Evolutionary conservation across 306 rosid species (phyloP).

Genomic region (Dicorynia guianensis): DNA sequence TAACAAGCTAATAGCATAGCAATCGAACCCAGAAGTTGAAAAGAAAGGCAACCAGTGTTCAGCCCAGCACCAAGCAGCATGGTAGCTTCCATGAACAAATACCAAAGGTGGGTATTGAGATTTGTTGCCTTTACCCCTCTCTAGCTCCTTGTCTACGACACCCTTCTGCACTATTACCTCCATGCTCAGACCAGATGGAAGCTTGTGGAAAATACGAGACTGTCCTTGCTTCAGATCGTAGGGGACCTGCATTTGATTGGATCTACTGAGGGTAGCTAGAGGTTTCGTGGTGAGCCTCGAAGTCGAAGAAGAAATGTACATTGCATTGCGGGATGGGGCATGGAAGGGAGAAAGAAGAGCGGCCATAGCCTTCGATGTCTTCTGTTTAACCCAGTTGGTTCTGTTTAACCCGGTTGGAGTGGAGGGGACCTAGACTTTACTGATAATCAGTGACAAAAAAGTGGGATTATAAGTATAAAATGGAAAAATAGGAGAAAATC

Average conservation of each 20-base stretch:
- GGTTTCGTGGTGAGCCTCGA: background rate
- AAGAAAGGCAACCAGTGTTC: slow-evolving; percentile 89
- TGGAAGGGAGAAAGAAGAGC: slow-evolving; percentile 32
- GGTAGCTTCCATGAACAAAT: slow-evolving; percentile 95
- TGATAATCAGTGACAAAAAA: no score
- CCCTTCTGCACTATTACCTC: slow-evolving; percentile 50
- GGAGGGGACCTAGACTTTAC: no score
- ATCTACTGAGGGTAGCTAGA: slow-evolving; percentile 40
- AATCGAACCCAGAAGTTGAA: slow-evolving; percentile 75
- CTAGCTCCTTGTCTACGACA: slow-evolving; percentile 37
- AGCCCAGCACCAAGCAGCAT: slow-evolving; percentile 98
- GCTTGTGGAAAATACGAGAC: slow-evolving; percentile 60
- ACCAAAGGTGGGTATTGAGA: slow-evolving; percentile 62
- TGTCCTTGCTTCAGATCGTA: slow-evolving; percentile 54
- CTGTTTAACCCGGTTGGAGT: background rate
- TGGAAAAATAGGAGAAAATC: no score
- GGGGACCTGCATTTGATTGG: slow-evolving; percentile 44
- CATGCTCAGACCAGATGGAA: slow-evolving; percentile 63
- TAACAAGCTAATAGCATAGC: slow-evolving; percentile 79
- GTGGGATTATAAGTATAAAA: no score
- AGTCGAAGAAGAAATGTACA: background rate
- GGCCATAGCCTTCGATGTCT: slow-evolving; percentile 34
- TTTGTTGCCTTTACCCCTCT: slow-evolving; percentile 3
- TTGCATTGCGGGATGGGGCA: slow-evolving; percentile 22
- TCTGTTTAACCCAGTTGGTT: background rate